Evolutionary conservation across 169 alveolate genomes (phyloP).

Genomic region (Toxoplasma gondii): DNA sequence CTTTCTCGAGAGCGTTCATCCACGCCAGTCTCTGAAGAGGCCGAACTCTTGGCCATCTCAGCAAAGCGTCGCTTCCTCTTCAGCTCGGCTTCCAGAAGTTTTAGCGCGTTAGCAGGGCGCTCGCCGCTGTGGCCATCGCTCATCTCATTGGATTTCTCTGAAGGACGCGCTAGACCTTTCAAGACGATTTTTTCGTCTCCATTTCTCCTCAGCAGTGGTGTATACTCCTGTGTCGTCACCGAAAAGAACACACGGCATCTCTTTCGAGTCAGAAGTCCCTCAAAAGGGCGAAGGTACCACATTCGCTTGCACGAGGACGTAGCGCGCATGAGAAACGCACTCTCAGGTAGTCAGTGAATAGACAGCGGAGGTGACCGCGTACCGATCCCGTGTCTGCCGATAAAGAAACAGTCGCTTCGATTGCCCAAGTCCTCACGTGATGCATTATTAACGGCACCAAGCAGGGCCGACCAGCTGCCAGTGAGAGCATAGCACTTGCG

Average conservation of each 20-base stretch:
- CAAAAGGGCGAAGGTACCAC: too few species aligned
- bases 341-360: background rate
- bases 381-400: background rate
- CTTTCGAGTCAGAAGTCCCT: background rate
- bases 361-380: background rate
- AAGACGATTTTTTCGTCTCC: constrained; percentile 4
- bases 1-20: background rate
- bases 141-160: background rate
- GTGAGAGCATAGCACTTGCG: too few species aligned
- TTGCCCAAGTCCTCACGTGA: too few species aligned
- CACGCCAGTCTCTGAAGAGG: background rate
- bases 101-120: constrained; percentile 23
- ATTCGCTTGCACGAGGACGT: background rate
- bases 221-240: background rate
- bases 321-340: background rate
- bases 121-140: background rate
- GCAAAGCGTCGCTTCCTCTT: background rate
- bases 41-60: background rate
- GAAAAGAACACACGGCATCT: background rate
- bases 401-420: too few species aligned
- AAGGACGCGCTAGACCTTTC: background rate
- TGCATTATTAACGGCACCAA: too few species aligned
- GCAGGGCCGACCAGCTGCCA: too few species aligned
- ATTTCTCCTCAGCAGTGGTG: background rate
- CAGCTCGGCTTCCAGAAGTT: background rate